These are phyloP conservation scores for Mallotus nudiflorus DNA, from an alignment of 345 rosid genomes.

Conservation along the genomic window DNA sequence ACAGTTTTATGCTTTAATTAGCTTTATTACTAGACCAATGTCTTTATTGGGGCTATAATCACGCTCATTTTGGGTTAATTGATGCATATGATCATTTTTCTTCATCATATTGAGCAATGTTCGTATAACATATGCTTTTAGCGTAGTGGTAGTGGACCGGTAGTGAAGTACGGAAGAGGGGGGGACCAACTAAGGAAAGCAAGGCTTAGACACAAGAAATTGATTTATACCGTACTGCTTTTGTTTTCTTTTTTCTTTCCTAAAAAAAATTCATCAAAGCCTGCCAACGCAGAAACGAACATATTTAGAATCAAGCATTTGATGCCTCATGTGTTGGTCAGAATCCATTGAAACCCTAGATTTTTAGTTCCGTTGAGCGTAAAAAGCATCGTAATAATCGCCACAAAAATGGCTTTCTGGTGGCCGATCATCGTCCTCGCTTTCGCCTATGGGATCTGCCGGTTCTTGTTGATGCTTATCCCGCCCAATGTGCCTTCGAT, in stretches of 20 bases:
- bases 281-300: neutral
- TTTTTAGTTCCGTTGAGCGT: neutral
- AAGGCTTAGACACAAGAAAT: too few species aligned
- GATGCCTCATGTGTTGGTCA: neutral
- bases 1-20: too few species aligned
- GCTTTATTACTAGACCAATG: too few species aligned
- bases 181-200: neutral
- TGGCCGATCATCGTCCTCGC: slow-evolving; percentile 86
- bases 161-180: neutral
- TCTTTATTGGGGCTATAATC: too few species aligned
- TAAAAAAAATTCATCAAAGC: too few species aligned
- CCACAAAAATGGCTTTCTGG: slow-evolving; percentile 68
- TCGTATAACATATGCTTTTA: too few species aligned
- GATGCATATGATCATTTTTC: too few species aligned
- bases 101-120: too few species aligned
- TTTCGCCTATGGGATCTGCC: slow-evolving; percentile 87
- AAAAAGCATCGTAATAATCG: neutral
- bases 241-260: too few species aligned
- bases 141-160: neutral
- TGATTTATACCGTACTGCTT: too few species aligned
- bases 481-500: slow-evolving; percentile 93
- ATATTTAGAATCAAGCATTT: neutral
- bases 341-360: neutral
- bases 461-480: slow-evolving; percentile 80
- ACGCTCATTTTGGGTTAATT: too few species aligned